These are phyloP conservation scores for Ceratobasidium sp. DNA, from an alignment of 1,284 basidiomycete species.

Conservation along the genomic window DNA sequence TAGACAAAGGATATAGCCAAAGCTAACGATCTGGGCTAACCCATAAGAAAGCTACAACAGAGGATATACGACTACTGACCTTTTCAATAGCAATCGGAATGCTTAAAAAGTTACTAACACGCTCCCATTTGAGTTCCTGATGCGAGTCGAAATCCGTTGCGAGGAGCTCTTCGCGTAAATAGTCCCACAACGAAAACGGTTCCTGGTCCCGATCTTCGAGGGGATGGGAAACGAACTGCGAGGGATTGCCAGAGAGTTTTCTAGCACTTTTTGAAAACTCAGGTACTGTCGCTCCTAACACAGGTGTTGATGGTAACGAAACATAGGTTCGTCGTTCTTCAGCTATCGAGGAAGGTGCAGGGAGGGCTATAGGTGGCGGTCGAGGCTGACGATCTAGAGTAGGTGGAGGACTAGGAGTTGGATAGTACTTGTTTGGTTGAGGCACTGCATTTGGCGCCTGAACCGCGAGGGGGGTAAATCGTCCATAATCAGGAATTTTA, in stretches of 20 bases:
- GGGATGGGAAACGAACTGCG: constrained; percentile 5
- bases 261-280: constrained; percentile 24
- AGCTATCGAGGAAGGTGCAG: background rate
- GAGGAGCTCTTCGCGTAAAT: constrained; percentile 83
- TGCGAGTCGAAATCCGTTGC: constrained; percentile 92
- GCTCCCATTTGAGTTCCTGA: constrained; percentile 93
- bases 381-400: background rate
- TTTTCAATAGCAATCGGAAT: constrained; percentile 95
- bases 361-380: constrained; percentile 1
- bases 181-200: constrained; percentile 90
- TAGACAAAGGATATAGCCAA: constrained; percentile 92
- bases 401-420: constrained; percentile 28
- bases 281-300: constrained; percentile 24
- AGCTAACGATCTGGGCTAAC: constrained; percentile 76
- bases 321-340: constrained; percentile 55
- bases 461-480: constrained; percentile 25
- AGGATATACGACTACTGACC: constrained; percentile 54
- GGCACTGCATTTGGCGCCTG: background rate
- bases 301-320: constrained; percentile 72
- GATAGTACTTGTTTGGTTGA: constrained; percentile 17
- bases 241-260: background rate
- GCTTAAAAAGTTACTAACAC: constrained; percentile 96
- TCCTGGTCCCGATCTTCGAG: constrained; percentile 39
- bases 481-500: constrained; percentile 26
- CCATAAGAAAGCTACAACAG: constrained; percentile 3